Conservation (phyloP, 1,284 basidiomycete genomes). For the Ceratobasidium sp. region DNA sequence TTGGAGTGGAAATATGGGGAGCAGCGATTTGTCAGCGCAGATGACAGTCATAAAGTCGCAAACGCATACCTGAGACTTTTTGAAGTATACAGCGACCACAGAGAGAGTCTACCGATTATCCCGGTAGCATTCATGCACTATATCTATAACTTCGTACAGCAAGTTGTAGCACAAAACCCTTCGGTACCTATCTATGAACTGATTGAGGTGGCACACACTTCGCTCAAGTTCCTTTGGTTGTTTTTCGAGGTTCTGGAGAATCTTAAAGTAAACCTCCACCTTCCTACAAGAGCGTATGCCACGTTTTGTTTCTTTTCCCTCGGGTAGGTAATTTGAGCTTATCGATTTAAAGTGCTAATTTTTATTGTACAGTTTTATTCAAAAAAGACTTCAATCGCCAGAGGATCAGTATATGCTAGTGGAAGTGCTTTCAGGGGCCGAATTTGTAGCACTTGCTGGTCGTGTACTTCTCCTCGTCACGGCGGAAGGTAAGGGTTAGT, state of each 20-base stretch:
- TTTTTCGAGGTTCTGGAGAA: neutral
- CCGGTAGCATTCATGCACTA: neutral
- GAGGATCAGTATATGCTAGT: no score
- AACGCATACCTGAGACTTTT: neutral
- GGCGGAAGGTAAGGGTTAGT: no score
- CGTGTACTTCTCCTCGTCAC: no score
- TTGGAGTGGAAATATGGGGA: neutral
- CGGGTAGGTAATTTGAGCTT: neutral
- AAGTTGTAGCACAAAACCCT: neutral
- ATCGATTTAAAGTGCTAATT: no score
- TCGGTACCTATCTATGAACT: neutral
- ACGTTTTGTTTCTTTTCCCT: neutral
- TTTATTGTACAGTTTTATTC: no score
- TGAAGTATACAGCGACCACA: neutral
- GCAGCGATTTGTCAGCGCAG: neutral
- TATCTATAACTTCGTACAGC: neutral
- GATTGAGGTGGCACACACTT: neutral
- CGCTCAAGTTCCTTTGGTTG: neutral
- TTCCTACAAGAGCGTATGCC: neutral
- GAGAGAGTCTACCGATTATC: neutral
- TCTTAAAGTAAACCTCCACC: neutral
- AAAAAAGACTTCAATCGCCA: no score
- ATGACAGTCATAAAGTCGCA: neutral
- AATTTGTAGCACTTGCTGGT: no score
- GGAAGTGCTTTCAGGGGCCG: no score